These are phyloP conservation scores for Erigeron philadelphicus DNA, from an alignment of 140 eudicot genomes.

Conservation along the genomic window DNA sequence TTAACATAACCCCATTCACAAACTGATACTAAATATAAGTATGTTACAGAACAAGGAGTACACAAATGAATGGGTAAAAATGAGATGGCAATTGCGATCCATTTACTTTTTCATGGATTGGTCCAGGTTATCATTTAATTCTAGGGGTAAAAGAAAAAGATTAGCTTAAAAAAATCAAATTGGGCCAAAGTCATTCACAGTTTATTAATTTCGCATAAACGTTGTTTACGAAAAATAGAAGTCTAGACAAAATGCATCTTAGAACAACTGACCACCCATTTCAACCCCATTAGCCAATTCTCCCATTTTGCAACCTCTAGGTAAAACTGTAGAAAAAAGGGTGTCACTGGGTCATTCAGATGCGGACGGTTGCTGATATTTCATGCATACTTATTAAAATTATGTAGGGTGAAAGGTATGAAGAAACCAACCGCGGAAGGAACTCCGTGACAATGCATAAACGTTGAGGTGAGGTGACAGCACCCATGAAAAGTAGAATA, in stretches of 20 bases:
- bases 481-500: constrained; percentile 95
- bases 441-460: constrained; percentile 96
- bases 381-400: neutral
- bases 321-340: too few species aligned
- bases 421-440: constrained; percentile 79
- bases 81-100: neutral
- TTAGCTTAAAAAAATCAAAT: neutral
- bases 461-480: constrained; percentile 88
- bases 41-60: neutral
- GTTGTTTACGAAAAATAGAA: too few species aligned
- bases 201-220: neutral
- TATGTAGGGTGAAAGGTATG: neutral
- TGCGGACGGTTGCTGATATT: too few species aligned
- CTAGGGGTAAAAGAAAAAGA: neutral
- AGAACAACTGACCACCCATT: too few species aligned
- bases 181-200: neutral
- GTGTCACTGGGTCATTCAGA: too few species aligned
- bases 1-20: constrained; percentile 15
- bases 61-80: neutral
- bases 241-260: too few species aligned
- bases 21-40: neutral
- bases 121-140: neutral
- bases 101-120: neutral
- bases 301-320: too few species aligned
- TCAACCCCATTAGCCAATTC: too few species aligned